These are phyloP conservation scores for Fusarium pseudoanthophilum DNA, from an alignment of 2,329 filamentous ascomycete species.

Conservation along the genomic window DNA sequence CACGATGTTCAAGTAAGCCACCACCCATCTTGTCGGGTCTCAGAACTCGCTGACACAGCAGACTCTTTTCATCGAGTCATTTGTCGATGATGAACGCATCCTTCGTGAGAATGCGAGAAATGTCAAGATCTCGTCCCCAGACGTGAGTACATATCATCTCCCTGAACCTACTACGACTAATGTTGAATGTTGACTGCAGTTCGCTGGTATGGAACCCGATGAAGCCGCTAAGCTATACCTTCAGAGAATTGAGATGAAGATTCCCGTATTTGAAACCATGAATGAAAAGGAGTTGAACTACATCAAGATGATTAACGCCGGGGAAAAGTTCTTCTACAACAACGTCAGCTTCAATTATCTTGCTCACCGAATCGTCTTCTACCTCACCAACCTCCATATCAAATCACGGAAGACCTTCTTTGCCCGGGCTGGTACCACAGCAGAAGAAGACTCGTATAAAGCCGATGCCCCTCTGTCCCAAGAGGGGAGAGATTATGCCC, in stretches of 20 bases:
- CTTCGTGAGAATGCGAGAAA: slow-evolving; percentile 96
- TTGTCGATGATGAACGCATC: slow-evolving; percentile 91
- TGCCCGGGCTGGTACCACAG: slow-evolving; percentile 84
- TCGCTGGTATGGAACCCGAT: slow-evolving; percentile 89
- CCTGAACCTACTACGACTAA: background rate
- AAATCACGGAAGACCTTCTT: slow-evolving; percentile 96
- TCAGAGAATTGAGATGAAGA: slow-evolving; percentile 87
- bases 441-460: slow-evolving; percentile 92
- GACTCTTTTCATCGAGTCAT: slow-evolving; percentile 97
- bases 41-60: slow-evolving; percentile 51
- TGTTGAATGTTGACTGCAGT: slow-evolving; percentile 59
- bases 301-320: slow-evolving; percentile 99
- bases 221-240: slow-evolving; percentile 94
- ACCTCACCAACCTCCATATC: slow-evolving; percentile 96
- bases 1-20: slow-evolving; percentile 83
- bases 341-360: slow-evolving; percentile 97
- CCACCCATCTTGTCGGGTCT: background rate
- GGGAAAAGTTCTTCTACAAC: slow-evolving; percentile 92
- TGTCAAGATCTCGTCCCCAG: slow-evolving; percentile 97
- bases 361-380: slow-evolving; percentile 97
- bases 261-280: slow-evolving; percentile 97
- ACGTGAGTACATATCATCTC: slow-evolving; percentile 66
- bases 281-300: slow-evolving; percentile 93
- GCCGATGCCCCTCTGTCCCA: slow-evolving; percentile 86
- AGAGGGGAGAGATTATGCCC: slow-evolving; percentile 82